Percentiles rank a stretch among this genome's conserved stretches.
Conservation (phyloP, 768 basidiomycete species). For the Suillus brevipes region DNA sequence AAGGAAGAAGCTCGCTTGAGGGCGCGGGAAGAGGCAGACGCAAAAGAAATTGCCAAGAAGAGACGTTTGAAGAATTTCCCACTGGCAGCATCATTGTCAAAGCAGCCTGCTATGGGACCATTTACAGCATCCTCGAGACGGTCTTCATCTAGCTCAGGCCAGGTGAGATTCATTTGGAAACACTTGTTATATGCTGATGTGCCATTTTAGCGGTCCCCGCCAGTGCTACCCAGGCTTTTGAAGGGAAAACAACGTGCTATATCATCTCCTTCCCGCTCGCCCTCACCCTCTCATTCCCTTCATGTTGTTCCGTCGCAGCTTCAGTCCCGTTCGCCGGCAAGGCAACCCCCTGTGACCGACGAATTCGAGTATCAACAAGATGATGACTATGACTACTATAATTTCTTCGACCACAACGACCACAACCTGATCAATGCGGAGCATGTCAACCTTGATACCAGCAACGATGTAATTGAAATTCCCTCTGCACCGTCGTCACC, state of each 20-base stretch:
- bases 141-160: background rate
- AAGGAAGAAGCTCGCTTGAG: slow-evolving; percentile 15
- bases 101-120: slow-evolving; percentile 1
- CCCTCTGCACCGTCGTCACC: slow-evolving; percentile 17
- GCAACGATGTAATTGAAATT: slow-evolving; percentile 12
- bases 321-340: background rate
- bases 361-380: slow-evolving; percentile 16
- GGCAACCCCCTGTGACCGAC: background rate
- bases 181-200: background rate
- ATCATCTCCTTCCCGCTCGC: slow-evolving; percentile 7
- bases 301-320: slow-evolving; percentile 11
- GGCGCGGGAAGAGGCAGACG: slow-evolving; percentile 6
- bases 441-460: background rate
- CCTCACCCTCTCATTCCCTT: slow-evolving; percentile 12
- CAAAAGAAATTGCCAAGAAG: slow-evolving; percentile 17
- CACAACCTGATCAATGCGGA: background rate
- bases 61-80: slow-evolving; percentile 29
- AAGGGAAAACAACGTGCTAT: background rate
- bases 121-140: background rate
- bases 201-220: background rate
- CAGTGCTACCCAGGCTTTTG: background rate
- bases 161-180: background rate
- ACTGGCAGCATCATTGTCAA: slow-evolving; percentile 10
- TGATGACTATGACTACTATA: slow-evolving; percentile 16
- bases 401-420: slow-evolving; percentile 8